phyloP scores from a whole-genome alignment of 139 green algal genomes.

The Edaphochlamys debaryana region DNA sequence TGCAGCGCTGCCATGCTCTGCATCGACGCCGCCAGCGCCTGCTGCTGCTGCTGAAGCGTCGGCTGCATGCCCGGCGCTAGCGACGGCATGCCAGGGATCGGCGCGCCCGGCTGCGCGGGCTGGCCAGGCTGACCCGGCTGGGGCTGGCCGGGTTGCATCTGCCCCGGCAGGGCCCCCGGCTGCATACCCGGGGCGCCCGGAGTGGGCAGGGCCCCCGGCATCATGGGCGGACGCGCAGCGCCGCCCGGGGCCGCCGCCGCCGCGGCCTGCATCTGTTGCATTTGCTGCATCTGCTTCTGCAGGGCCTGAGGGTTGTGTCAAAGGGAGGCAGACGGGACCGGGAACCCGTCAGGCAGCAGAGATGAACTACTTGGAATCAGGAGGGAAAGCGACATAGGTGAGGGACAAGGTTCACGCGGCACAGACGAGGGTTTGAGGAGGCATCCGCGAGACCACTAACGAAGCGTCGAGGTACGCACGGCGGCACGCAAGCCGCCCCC shows the following conservation, averaged over 20 bases:
- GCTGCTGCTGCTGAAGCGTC: slow-evolving; percentile 25
- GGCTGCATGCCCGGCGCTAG: background rate
- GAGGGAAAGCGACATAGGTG: too few relatives aligned
- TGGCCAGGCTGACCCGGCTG: background rate
- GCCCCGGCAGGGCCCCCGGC: background rate
- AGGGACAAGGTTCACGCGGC: too few relatives aligned
- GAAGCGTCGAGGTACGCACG: too few relatives aligned
- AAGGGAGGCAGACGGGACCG: too few relatives aligned
- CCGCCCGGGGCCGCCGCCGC: background rate
- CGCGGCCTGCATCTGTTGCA: slow-evolving; percentile 20
- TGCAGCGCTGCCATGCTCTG: slow-evolving; percentile 22
- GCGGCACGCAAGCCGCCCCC: background rate
- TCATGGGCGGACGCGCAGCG: background rate
- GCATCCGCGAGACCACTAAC: background rate
- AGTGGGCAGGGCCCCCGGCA: background rate
- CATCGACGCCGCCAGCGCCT: slow-evolving; percentile 1
- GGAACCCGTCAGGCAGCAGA: background rate
- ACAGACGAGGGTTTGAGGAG: background rate
- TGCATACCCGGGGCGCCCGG: slow-evolving; percentile 7
- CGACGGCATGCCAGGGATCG: background rate
- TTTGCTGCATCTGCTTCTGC: slow-evolving; percentile 40
- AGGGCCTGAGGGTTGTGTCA: slow-evolving; percentile 23
- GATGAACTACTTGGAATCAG: too few relatives aligned
- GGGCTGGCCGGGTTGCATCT: background rate
- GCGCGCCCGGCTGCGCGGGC: background rate